Evolutionary conservation across 805 yeast species (phyloP), one percentile per base, ranked within the genome.

Genomic region (Suhomyces prunicola): DNA sequence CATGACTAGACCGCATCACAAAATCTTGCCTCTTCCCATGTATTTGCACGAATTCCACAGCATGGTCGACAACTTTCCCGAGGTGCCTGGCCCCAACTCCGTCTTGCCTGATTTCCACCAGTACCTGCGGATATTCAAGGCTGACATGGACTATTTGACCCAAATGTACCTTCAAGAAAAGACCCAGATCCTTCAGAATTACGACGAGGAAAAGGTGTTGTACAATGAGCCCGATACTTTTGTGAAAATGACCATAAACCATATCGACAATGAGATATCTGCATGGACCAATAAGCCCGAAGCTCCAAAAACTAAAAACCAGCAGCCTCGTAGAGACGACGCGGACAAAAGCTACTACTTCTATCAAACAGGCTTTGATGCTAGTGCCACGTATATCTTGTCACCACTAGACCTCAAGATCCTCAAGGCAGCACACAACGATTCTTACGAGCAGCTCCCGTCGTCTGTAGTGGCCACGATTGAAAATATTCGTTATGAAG

Each of bases 341-440:
- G n/a, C 13, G 33, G 8, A 48, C 2, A 70, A 71, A 54, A 81
- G 86, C 6, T 90, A 73, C 64, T 90, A 80, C 66, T 93, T 83
- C 64, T 93, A 88, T 66, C 92, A 92, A 64, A 84, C 94, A 0
- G 83, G 86, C 0, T 86, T 89, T 67, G 82, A 84, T 56, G 78
- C 92, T 0, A 57, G 63, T 13, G 69, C 85, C 2, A 81, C 86
- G 1, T 90, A 73, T 66, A 87, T 89, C 46, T 71, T 93, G 15
- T 84, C 96, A 0, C 84, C 90, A 5, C 72, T 94, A 44, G 99
- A 94, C 65, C 79, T 89, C 27, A 87, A 87, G 55, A 84, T 93
- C 17, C 70, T 93, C 52, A 79, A 81, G 55, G 65, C 83, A 1
- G 77, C 85, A 2, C 90, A 82, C 68, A 83, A 83, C 2, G 65